These are phyloP conservation scores for Kuraishia piskuri DNA, from an alignment of 805 yeast genomes.

Conservation along the genomic window DNA sequence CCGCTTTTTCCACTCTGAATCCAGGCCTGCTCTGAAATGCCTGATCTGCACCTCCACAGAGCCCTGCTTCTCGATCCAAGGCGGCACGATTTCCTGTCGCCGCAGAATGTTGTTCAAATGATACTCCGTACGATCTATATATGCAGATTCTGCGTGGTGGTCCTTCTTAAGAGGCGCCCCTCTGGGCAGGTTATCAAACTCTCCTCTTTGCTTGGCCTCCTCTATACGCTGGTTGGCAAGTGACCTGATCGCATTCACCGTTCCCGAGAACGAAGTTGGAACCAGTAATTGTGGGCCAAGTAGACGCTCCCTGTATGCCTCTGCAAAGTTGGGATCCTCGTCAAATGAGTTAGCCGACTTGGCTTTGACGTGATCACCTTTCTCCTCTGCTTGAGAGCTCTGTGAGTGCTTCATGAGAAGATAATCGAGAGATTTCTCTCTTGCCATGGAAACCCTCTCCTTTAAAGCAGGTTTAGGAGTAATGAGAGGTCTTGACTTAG, in stretches of 20 bases:
- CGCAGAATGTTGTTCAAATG: slow-evolving; percentile 71
- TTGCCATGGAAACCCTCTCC: slow-evolving; percentile 47
- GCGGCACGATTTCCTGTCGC: slow-evolving; percentile 74
- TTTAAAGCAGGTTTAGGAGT: slow-evolving; percentile 14
- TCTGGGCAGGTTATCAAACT: slow-evolving; percentile 52
- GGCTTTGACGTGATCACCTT: slow-evolving; percentile 9
- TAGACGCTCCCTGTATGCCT: slow-evolving; percentile 55
- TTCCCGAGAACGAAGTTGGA: slow-evolving; percentile 29
- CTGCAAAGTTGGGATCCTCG: slow-evolving; percentile 43
- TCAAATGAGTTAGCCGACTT: slow-evolving; percentile 9
- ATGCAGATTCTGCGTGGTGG: slow-evolving; percentile 37
- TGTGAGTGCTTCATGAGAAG: slow-evolving; percentile 32
- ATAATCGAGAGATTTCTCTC: slow-evolving; percentile 61
- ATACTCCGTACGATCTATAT: slow-evolving; percentile 61
- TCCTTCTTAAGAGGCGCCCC: slow-evolving; percentile 48
- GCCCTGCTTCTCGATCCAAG: slow-evolving; percentile 81
- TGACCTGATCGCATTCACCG: slow-evolving; percentile 47
- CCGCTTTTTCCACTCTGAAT: slow-evolving; percentile 27
- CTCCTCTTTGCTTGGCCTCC: slow-evolving; percentile 66
- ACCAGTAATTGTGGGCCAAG: slow-evolving; percentile 46
- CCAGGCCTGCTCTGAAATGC: slow-evolving; percentile 37
- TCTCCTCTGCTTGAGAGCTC: slow-evolving; percentile 6
- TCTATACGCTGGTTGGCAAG: slow-evolving; percentile 72
- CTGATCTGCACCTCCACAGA: slow-evolving; percentile 40
- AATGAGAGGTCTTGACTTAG: slow-evolving; percentile 3